A percentile compares a stretch with the other conserved stretches of the same genome.
Conservation (phyloP, 1,284 basidiomycete species). For the Chiua sp. region DNA sequence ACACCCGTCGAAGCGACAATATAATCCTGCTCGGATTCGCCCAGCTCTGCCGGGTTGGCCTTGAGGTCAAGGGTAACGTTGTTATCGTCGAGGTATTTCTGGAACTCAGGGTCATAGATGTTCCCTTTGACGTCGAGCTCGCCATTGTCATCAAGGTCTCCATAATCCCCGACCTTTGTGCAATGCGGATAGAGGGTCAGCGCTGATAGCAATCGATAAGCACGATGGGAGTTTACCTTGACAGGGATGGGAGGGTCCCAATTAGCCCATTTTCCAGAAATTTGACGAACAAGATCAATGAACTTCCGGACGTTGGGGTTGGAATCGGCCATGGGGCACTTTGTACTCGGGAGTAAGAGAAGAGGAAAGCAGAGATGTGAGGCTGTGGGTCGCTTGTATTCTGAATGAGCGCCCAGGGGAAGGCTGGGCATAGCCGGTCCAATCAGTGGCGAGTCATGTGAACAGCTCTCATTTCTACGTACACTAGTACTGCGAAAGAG, state of each 20-base stretch:
- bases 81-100: background rate
- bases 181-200: background rate
- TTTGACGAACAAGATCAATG: conserved; percentile 18
- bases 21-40: conserved; percentile 1
- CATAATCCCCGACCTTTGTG: conserved; percentile 20
- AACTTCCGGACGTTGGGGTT: conserved; percentile 8
- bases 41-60: background rate
- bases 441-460: too few relatives aligned
- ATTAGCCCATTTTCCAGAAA: conserved; percentile 22
- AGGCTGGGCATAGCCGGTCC: too few relatives aligned
- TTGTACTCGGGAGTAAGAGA: too few relatives aligned
- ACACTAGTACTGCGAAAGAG: too few relatives aligned
- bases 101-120: conserved; percentile 15
- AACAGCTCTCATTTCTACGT: too few relatives aligned
- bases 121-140: conserved; percentile 20
- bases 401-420: too few relatives aligned
- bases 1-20: conserved; percentile 13
- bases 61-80: background rate
- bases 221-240: conserved; percentile 1
- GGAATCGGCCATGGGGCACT: too few relatives aligned
- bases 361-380: too few relatives aligned
- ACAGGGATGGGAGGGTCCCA: conserved; percentile 20
- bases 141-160: conserved; percentile 11
- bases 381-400: too few relatives aligned
- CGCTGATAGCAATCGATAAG: background rate